A percentile compares a stretch with the other conserved stretches of the same genome.
These are phyloP conservation scores for Polyporus tsugae DNA, from an alignment of 1,284 basidiomycete species.

Conservation along the genomic window DNA sequence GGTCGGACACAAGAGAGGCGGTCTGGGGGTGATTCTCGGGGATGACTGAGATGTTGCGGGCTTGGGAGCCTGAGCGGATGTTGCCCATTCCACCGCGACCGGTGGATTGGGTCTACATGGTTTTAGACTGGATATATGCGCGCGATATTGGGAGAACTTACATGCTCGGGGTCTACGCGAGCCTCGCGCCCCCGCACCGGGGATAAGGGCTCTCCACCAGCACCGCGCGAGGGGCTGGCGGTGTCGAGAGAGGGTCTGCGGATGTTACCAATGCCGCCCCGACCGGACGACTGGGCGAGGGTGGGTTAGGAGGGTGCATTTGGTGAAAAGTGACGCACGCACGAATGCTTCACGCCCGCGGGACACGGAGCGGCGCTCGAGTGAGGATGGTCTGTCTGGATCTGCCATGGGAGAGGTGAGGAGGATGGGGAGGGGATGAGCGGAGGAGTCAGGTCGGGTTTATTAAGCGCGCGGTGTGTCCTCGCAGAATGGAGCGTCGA, in stretches of 20 bases:
- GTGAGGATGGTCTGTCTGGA: conserved; percentile 17
- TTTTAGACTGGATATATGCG: conserved; percentile 16
- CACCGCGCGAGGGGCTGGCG: conserved; percentile 49
- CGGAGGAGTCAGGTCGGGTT: conserved; percentile 7
- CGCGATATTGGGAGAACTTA: conserved; percentile 30
- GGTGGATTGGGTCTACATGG: conserved; percentile 58
- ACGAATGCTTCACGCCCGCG: conserved; percentile 43
- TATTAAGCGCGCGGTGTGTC: not conserved
- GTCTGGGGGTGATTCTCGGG: conserved; percentile 42
- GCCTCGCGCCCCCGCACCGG: conserved; percentile 66
- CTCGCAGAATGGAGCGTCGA: not conserved
- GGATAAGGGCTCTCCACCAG: conserved; percentile 36
- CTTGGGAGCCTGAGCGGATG: conserved; percentile 75
- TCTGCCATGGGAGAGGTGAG: conserved; percentile 3
- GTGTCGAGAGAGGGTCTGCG: conserved; percentile 52
- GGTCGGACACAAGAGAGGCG: conserved; percentile 39
- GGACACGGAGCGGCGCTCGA: conserved; percentile 39
- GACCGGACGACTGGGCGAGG: conserved; percentile 60
- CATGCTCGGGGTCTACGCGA: conserved; percentile 44
- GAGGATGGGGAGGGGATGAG: conserved; percentile 14
- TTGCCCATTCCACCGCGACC: conserved; percentile 85
- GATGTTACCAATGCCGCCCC: conserved; percentile 77
- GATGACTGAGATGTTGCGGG: conserved; percentile 44
- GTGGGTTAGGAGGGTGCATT: not conserved
- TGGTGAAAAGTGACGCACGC: conserved; percentile 23